A percentile compares a stretch with the other conserved stretches of the same genome.
Conservation (phyloP, 148 eudicot species). For the Suaeda aralocaspica region DNA sequence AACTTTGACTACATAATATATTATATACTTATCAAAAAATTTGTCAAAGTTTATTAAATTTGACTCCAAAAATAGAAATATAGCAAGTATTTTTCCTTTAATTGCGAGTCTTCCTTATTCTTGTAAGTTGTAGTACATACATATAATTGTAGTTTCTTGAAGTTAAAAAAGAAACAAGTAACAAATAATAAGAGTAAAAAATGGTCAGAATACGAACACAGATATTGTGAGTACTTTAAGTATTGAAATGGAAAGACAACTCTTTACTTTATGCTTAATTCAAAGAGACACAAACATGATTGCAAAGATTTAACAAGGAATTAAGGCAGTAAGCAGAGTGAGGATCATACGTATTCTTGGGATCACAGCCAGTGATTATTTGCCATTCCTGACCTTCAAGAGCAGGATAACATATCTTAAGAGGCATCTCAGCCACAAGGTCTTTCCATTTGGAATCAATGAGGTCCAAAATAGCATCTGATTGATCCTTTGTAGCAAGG, state of each 20-base stretch:
- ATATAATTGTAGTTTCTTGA: too few species aligned
- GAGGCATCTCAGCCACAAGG: slow-evolving; percentile 55
- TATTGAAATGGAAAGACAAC: neutral
- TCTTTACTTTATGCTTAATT: too few species aligned
- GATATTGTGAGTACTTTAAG: neutral
- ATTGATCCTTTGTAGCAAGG: slow-evolving; percentile 46
- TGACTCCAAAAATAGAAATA: too few species aligned
- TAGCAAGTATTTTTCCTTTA: too few species aligned
- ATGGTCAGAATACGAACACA: too few species aligned
- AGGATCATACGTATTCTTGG: slow-evolving; percentile 34
- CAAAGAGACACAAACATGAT: neutral
- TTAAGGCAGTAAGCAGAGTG: neutral
- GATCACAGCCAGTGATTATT: slow-evolving; percentile 60
- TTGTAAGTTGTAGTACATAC: too few species aligned
- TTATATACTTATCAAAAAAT: too few species aligned
- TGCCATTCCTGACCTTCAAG: slow-evolving; percentile 63
- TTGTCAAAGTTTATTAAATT: too few species aligned
- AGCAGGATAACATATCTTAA: slow-evolving; percentile 63
- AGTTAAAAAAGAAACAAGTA: too few species aligned
- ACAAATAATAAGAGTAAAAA: too few species aligned
- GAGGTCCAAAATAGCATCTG: slow-evolving; percentile 61
- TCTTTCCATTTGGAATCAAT: slow-evolving; percentile 57
- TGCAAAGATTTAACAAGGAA: neutral
- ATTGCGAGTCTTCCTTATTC: too few species aligned
- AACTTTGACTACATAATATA: too few species aligned